Evolutionary conservation across 768 basidiomycete genomes (phyloP), one percentile per base, ranked within the genome.

Genomic region (Scleroderma citrinum): DNA sequence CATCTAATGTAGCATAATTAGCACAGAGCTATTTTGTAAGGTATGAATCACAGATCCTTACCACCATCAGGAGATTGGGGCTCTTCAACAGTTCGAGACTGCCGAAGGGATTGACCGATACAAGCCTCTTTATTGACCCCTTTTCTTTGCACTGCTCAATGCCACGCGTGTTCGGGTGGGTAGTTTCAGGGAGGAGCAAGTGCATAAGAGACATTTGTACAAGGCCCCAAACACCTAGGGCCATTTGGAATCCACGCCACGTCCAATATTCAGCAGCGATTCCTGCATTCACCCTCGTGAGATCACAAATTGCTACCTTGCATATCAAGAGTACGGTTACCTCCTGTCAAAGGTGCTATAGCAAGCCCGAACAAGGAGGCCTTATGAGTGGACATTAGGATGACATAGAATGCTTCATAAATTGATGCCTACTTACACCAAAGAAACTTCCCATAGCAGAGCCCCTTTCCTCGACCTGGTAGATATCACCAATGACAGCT

Each of bases 401-500:
- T 34, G 16, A 42, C 2, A 16, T 24, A 11, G 51, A 23, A 26
- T 37, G 19, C 20, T 23, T 11, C 14, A 24, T 24, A 7, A 50
- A 6, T 62, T 69, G 44, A 37, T 17, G 6, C n/a, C 26, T 29
- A 52, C 64, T 53, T 42, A 82, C 81, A 1, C 69, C 76, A 46
- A 79, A 72, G 59, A 79, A 82, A 1, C 80, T 62, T 0, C 82
- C 83, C 70, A 84, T 77, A 0, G 78, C 81, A 3, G 72, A 68
- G 8, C 81, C 74, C 23, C 82, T 68, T 52, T 85, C 78, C 47
- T 85, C 85, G 3, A 83, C 58, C 44, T 64, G 74, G 62, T 84
- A 85, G 3, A 87, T 81, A 56, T 86, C 84, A 0, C 80, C 81
- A 23, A 85, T 80, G 5, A 80, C 75, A 2, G 76, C 84, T 0